Percentiles rank a stretch among this genome's conserved stretches.
Conservation (phyloP, 1,284 basidiomycete genomes). For the Sanghuangporus weigelae region DNA sequence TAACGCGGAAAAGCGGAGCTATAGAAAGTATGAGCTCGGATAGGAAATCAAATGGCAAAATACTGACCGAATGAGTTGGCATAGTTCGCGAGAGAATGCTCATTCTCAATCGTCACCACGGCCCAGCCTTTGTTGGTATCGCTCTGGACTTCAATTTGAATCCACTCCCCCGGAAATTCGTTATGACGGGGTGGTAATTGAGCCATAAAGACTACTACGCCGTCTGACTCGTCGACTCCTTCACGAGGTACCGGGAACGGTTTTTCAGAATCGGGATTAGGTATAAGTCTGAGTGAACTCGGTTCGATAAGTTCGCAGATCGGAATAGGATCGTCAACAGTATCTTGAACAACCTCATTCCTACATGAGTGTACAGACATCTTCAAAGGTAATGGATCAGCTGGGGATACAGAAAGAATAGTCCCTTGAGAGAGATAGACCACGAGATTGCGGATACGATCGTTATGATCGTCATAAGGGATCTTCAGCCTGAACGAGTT, state of each 20-base stretch:
- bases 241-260: slow-evolving; percentile 61
- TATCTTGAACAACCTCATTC: background rate
- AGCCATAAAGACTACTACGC: slow-evolving; percentile 57
- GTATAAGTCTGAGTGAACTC: slow-evolving; percentile 50
- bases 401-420: slow-evolving; percentile 45
- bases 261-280: slow-evolving; percentile 45
- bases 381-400: slow-evolving; percentile 35
- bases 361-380: slow-evolving; percentile 43
- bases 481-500: slow-evolving; percentile 49
- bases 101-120: slow-evolving; percentile 43
- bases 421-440: slow-evolving; percentile 58
- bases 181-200: slow-evolving; percentile 29
- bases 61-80: slow-evolving; percentile 42
- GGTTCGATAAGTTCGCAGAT: slow-evolving; percentile 42
- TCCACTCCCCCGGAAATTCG: slow-evolving; percentile 30
- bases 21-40: slow-evolving; percentile 12
- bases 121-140: slow-evolving; percentile 60
- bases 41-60: background rate
- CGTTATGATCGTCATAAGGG: slow-evolving; percentile 18
- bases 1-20: slow-evolving; percentile 21
- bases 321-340: slow-evolving; percentile 17
- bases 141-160: slow-evolving; percentile 47
- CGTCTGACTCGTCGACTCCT: slow-evolving; percentile 70
- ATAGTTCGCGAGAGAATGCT: slow-evolving; percentile 28
- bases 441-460: slow-evolving; percentile 30